A percentile compares a stretch with the other conserved stretches of the same genome.
Evolutionary conservation across 768 basidiomycete species (phyloP).

Genomic region (Termitomyces sp.): DNA sequence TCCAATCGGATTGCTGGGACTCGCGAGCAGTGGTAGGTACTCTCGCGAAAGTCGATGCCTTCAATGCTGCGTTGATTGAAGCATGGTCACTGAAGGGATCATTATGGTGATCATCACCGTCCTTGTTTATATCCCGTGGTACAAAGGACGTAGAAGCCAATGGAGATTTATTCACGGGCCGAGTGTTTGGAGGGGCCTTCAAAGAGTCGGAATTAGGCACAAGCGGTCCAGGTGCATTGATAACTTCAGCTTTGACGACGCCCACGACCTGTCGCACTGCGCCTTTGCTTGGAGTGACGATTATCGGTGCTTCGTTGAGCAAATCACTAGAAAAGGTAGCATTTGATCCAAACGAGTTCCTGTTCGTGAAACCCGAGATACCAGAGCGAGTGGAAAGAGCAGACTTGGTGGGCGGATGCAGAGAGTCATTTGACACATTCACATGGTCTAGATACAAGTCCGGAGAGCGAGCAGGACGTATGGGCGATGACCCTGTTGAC

Average conservation of each 20-base stretch:
- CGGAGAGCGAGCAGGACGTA: constrained; percentile 53
- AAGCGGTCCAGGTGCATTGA: constrained; percentile 49
- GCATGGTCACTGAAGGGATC: constrained; percentile 66
- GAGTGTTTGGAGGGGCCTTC: constrained; percentile 34
- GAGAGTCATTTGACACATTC: constrained; percentile 51
- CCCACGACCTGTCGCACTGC: constrained; percentile 69
- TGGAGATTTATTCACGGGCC: constrained; percentile 55
- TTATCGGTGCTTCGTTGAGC: constrained; percentile 76
- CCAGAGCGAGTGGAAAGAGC: constrained; percentile 52
- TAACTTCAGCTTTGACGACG: constrained; percentile 75
- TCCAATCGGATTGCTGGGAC: constrained; percentile 29
- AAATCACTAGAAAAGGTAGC: constrained; percentile 77
- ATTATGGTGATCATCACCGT: constrained; percentile 49
- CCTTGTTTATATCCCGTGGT: constrained; percentile 53
- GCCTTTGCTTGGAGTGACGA: constrained; percentile 64
- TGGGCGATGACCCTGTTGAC: constrained; percentile 35
- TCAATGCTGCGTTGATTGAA: constrained; percentile 32
- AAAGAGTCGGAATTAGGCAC: constrained; percentile 34
- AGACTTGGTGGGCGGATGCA: constrained; percentile 31
- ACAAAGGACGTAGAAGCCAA: constrained; percentile 69
- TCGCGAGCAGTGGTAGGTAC: constrained; percentile 21
- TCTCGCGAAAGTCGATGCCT: constrained; percentile 36
- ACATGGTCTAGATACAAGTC: constrained; percentile 61
- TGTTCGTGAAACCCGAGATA: constrained; percentile 44
- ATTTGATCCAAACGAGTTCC: constrained; percentile 69